A percentile compares a stretch with the other conserved stretches of the same genome.
Evolutionary conservation across 1,284 basidiomycete species (phyloP).

Genomic region (Trichosporon coremiiforme): DNA sequence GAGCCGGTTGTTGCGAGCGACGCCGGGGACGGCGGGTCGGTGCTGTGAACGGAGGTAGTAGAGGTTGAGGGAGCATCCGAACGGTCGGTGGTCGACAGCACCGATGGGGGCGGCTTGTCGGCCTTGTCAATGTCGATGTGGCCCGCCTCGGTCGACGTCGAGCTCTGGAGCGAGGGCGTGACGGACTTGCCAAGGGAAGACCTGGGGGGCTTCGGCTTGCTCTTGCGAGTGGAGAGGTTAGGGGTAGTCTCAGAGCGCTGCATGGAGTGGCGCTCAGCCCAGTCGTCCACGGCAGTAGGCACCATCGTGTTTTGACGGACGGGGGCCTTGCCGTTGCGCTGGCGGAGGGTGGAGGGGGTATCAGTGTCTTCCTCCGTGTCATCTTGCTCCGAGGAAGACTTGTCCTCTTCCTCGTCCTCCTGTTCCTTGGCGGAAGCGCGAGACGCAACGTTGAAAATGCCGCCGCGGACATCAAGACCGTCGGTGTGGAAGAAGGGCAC

Average conservation of each 20-base stretch:
- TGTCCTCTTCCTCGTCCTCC: background rate
- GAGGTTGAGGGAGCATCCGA: background rate
- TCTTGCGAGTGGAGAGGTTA: conserved; percentile 13
- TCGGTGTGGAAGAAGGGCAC: conserved; percentile 89
- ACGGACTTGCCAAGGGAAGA: conserved; percentile 1
- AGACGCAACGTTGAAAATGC: conserved; percentile 81
- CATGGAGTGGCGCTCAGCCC: conserved; percentile 16
- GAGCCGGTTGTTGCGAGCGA: background rate
- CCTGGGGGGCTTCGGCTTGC: background rate
- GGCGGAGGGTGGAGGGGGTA: background rate
- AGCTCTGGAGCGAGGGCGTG: conserved; percentile 6
- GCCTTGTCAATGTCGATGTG: background rate
- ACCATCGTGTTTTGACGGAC: background rate
- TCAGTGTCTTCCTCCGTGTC: background rate
- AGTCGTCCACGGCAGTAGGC: background rate
- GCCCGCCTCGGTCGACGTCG: background rate
- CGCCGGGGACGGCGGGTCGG: background rate
- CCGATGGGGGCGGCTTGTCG: background rate
- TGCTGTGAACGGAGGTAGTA: conserved; percentile 5
- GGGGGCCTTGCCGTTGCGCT: background rate
- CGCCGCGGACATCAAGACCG: conserved; percentile 71
- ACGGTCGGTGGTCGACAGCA: background rate
- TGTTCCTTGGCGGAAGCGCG: conserved; percentile 36
- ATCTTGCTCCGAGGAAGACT: background rate
- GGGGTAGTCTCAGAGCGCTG: conserved; percentile 27